These are phyloP conservation scores for Magnusiomyces suaveolens DNA, from an alignment of 1,139 yeast species.

Conservation along the genomic window DNA sequence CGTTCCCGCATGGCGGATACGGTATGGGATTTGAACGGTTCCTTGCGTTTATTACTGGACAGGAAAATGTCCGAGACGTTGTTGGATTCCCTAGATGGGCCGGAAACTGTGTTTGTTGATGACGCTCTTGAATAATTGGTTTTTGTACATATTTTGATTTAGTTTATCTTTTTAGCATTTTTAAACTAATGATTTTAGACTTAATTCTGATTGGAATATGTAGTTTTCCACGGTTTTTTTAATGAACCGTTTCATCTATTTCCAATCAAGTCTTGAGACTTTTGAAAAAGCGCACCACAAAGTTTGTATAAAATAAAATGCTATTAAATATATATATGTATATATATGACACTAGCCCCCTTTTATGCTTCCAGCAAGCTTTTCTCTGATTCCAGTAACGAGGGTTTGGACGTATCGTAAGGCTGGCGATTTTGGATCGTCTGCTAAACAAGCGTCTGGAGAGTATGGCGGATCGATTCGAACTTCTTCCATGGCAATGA, in stretches of 20 bases:
- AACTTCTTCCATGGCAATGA: constrained; percentile 46
- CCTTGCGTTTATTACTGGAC: constrained; percentile 57
- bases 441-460: constrained; percentile 32
- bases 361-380: constrained; percentile 17
- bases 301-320: too few species aligned
- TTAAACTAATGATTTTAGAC: not conserved
- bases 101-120: constrained; percentile 39
- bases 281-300: too few species aligned
- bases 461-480: constrained; percentile 44
- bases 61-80: constrained; percentile 74
- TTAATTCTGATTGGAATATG: too few species aligned
- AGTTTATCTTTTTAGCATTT: not conserved
- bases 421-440: constrained; percentile 34
- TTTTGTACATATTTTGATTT: not conserved
- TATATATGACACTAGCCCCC: too few species aligned
- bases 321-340: too few species aligned
- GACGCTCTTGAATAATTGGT: not conserved
- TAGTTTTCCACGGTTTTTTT: too few species aligned
- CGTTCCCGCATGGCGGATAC: constrained; percentile 92
- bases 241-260: too few species aligned
- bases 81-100: constrained; percentile 70
- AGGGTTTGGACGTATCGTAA: constrained; percentile 43
- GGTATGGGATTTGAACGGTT: constrained; percentile 92
- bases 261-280: too few species aligned
- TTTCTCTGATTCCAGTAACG: constrained; percentile 49